Base-by-base conservation (phyloP, 1,284 basidiomycete species). In the Apiotrichum sp. region DNA sequence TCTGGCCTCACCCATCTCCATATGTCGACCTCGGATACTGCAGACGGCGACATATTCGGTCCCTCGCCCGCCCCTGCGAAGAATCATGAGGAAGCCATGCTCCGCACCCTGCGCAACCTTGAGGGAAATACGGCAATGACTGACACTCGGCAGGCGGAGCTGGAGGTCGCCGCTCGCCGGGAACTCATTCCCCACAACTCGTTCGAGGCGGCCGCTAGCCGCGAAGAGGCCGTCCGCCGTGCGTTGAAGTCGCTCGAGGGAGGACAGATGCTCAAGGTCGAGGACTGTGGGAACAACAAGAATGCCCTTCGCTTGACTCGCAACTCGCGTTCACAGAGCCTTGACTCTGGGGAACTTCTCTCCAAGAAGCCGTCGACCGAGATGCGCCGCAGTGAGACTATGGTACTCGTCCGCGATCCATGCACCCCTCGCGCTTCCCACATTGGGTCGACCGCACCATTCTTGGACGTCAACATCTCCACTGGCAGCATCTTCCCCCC, bases 241-340 rank as follows among this genome's bases (percentile, higher is more conserved):
- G 66, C 70, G 0, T 65, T 72, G 66, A 56, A 55, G 29, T 65
- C 61, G 6, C 59, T 72, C 9, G 70, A 72, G 48, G 70, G 70
- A 32, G 6, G 38, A 9, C 36, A 48, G 35, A 39, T 29, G 9
- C 6, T n/a, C 34, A 29, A 31, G 22, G 11, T 22, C 9, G 33
- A 16, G 31, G 46, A 36, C 14, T 33, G n/a, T 7, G 38, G 22
- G 22, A 22, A 22, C 22, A 22, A 22, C 22, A 22, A 22, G 22
- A 22, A 22, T 22, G 22, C 22, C 22, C 22, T 22, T 22, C 22
- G 22, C 22, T 22, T 22, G 22, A 22, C 22, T 22, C 22, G 22
- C 22, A 22, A 22, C 22, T 40, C 38, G 6, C 41, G 48, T 34
- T 16, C 47, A 22, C 47, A 43, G n/a, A 55, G 36, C 7, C 13